Evolutionary conservation across 2,329 filamentous ascomycete species (phyloP).

Genomic region (Colletotrichum camelliae): DNA sequence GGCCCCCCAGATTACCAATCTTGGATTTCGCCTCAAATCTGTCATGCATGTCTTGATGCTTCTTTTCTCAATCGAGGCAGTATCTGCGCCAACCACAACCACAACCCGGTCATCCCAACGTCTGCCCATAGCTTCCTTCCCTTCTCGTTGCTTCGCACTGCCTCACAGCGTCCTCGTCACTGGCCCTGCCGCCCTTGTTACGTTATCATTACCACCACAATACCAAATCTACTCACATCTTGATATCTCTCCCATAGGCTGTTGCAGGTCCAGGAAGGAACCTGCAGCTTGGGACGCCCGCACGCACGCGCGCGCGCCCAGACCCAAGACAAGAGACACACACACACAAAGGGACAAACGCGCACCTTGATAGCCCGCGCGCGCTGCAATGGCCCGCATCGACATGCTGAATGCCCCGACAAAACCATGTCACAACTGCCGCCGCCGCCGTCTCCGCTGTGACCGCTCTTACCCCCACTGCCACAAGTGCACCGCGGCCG

Average conservation of each 20-base stretch:
- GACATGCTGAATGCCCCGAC: conserved; percentile 20
- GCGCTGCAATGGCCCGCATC: conserved; percentile 11
- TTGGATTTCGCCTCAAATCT: background rate
- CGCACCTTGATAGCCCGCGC: background rate
- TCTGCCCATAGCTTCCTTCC: background rate
- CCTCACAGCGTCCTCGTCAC: background rate
- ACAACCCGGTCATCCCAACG: background rate
- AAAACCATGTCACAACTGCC: conserved; percentile 56
- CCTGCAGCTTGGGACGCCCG: background rate
- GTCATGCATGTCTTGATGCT: conserved; percentile 19
- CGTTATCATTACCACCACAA: conserved; percentile 1
- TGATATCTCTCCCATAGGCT: background rate
- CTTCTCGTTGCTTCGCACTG: background rate
- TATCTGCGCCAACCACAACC: conserved; percentile 3
- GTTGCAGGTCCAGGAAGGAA: background rate
- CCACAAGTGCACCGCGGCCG: conserved; percentile 54
- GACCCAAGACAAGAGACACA: background rate
- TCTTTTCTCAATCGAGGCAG: conserved; percentile 17
- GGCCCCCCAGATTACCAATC: background rate
- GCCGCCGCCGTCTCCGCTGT: conserved; percentile 57
- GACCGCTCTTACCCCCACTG: conserved; percentile 57
- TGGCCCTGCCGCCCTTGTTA: background rate
- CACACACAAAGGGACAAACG: background rate
- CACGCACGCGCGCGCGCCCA: background rate
- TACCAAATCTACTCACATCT: background rate